Evolutionary conservation across 2,329 filamentous ascomycete species (phyloP).

Genomic region (Fusarium metavorans): DNA sequence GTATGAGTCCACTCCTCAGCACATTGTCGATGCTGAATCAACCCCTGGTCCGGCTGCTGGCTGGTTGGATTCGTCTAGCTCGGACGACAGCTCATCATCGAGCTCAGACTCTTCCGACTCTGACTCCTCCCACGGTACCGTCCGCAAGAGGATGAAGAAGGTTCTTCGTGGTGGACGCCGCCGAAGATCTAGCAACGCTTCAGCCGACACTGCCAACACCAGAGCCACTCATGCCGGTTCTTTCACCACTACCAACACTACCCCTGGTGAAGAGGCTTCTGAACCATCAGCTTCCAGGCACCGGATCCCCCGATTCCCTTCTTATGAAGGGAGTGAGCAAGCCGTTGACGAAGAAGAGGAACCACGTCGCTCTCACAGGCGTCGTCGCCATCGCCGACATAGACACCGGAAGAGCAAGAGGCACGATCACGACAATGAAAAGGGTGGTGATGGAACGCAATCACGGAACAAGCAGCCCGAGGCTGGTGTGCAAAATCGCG

Average conservation of each 20-base stretch:
- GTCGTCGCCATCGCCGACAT: slow-evolving; percentile 52
- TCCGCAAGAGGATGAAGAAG: slow-evolving; percentile 80
- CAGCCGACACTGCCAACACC: slow-evolving; percentile 65
- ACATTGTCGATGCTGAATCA: slow-evolving; percentile 91
- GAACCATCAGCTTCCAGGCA: slow-evolving; percentile 55
- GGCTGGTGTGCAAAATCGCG: slow-evolving; percentile 23
- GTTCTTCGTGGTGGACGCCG: slow-evolving; percentile 78
- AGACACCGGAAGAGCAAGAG: slow-evolving; percentile 56
- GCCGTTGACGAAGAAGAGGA: slow-evolving; percentile 59
- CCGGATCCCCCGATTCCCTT: slow-evolving; percentile 51
- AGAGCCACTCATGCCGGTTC: slow-evolving; percentile 56
- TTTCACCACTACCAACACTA: slow-evolving; percentile 53
- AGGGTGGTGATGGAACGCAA: slow-evolving; percentile 40
- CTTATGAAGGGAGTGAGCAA: slow-evolving; percentile 57
- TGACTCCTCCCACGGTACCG: slow-evolving; percentile 69
- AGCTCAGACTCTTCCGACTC: slow-evolving; percentile 77
- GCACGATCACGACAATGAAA: slow-evolving; percentile 53
- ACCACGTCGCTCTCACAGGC: slow-evolving; percentile 48
- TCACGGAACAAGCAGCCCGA: slow-evolving; percentile 49
- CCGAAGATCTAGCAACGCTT: slow-evolving; percentile 82
- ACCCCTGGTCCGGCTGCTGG: slow-evolving; percentile 86
- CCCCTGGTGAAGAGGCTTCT: slow-evolving; percentile 53
- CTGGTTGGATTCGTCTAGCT: slow-evolving; percentile 80
- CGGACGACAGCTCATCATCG: slow-evolving; percentile 67
- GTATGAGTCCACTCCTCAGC: slow-evolving; percentile 92